Percentiles rank a stretch among this genome's conserved stretches.
Evolutionary conservation across 257 asterid species (phyloP).

Genomic region (Gentiana dahurica): DNA sequence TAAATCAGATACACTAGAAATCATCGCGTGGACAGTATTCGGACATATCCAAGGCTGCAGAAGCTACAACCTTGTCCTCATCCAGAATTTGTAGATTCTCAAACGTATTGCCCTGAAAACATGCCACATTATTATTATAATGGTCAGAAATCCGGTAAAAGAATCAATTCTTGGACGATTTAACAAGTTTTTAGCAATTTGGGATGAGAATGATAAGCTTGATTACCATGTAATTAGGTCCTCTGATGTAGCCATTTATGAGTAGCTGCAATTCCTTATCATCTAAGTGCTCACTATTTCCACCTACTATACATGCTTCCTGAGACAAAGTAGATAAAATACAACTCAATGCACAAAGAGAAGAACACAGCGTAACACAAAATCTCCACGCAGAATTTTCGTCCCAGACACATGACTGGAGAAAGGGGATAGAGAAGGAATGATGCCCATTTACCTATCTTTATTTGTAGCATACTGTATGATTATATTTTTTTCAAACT

Average conservation of each 20-base stretch:
- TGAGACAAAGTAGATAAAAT: constrained; percentile 12
- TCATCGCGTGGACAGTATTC: constrained; percentile 16
- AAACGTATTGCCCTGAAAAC: constrained; percentile 11
- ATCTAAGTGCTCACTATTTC: constrained; percentile 13
- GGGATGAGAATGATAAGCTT: neutral
- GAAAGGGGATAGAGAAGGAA: neutral
- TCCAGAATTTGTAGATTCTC: constrained; percentile 24
- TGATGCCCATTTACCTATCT: too few relatives aligned
- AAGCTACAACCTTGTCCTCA: constrained; percentile 43
- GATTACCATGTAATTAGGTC: constrained; percentile 39
- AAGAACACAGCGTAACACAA: too few relatives aligned
- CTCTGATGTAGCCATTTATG: constrained; percentile 58
- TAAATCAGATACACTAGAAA: too few relatives aligned
- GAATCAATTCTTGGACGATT: too few relatives aligned
- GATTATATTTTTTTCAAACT: too few relatives aligned
- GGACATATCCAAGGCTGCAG: constrained; percentile 36
- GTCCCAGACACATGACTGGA: neutral
- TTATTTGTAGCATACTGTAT: too few relatives aligned
- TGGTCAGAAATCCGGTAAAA: neutral
- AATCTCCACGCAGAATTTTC: too few relatives aligned
- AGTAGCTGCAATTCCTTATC: constrained; percentile 42
- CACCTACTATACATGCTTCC: constrained; percentile 39
- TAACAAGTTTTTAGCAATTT: too few relatives aligned
- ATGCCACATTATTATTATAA: neutral
- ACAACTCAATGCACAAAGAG: neutral